Conservation (phyloP, 1,284 basidiomycete species). For the Papiliotrema flavescens region DNA sequence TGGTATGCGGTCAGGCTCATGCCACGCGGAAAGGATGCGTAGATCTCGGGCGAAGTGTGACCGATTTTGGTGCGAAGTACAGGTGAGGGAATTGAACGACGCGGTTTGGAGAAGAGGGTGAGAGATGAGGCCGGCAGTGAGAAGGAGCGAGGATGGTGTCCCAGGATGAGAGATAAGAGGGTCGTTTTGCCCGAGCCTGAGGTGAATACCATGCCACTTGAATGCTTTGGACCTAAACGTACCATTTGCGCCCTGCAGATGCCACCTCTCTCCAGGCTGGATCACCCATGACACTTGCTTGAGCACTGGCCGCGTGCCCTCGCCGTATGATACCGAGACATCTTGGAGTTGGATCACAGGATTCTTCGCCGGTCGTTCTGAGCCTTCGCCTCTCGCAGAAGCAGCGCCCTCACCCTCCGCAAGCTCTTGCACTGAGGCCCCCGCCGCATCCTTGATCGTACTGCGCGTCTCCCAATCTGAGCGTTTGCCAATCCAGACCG, state of each 20-base stretch:
- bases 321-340: slow-evolving; percentile 69
- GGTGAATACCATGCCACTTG: slow-evolving; percentile 1
- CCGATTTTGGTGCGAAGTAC: slow-evolving; percentile 63
- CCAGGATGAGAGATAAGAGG: slow-evolving; percentile 82
- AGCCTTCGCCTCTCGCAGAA: too few relatives aligned
- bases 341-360: slow-evolving; percentile 61
- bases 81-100: slow-evolving; percentile 60
- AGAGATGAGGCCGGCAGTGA: slow-evolving; percentile 57
- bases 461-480: slow-evolving; percentile 44
- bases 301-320: slow-evolving; percentile 59
- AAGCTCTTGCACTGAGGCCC: slow-evolving; percentile 49
- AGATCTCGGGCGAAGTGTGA: slow-evolving; percentile 83
- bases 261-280: slow-evolving; percentile 74
- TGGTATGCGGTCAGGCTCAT: slow-evolving; percentile 69
- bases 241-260: slow-evolving; percentile 83
- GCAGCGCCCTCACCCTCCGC: slow-evolving; percentile 1
- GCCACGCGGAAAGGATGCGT: slow-evolving; percentile 80
- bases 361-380: slow-evolving; percentile 20
- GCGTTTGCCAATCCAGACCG: slow-evolving; percentile 54
- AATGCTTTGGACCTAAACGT: slow-evolving; percentile 16
- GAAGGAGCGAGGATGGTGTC: slow-evolving; percentile 92
- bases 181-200: slow-evolving; percentile 92
- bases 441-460: slow-evolving; percentile 34
- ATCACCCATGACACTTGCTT: slow-evolving; percentile 75
- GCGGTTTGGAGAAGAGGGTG: slow-evolving; percentile 66